Percentiles rank a stretch among this genome's conserved stretches.
Evolutionary conservation across 441 rosid species (phyloP).

Genomic region (Melastoma candidum): DNA sequence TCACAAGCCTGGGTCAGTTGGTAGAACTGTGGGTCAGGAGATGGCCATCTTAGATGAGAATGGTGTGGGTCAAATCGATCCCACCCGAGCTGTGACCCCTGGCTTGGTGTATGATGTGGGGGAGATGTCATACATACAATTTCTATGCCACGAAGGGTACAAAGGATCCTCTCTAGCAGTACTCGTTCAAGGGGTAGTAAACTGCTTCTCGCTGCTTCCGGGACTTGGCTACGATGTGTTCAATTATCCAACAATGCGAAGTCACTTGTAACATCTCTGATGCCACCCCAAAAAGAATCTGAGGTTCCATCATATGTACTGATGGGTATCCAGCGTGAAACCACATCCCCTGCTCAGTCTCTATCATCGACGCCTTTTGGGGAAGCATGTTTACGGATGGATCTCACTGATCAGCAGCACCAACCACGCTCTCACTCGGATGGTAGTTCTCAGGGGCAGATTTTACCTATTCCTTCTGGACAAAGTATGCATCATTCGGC

Average conservation of each 20-base stretch:
- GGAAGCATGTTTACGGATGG: constrained; percentile 74
- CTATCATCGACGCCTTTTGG: constrained; percentile 48
- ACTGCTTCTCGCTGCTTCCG: constrained; percentile 46
- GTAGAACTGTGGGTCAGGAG: constrained; percentile 74
- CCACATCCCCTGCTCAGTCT: constrained; percentile 25
- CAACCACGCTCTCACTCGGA: no score
- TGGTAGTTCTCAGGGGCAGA: no score
- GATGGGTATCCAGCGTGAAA: constrained; percentile 68
- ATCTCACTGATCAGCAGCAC: constrained; percentile 43
- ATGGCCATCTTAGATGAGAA: constrained; percentile 59
- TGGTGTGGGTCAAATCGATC: constrained; percentile 57
- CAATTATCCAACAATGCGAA: constrained; percentile 66
- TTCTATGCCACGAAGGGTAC: constrained; percentile 59
- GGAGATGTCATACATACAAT: constrained; percentile 46
- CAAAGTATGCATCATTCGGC: constrained; percentile 29
- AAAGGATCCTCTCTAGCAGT: constrained; percentile 31
- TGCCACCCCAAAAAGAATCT: constrained; percentile 75
- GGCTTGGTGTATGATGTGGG: constrained; percentile 49
- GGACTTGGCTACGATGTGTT: constrained; percentile 52
- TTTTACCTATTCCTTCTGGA: no score
- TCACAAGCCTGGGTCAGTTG: constrained; percentile 79
- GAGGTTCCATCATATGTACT: constrained; percentile 80
- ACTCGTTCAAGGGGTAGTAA: constrained; percentile 30
- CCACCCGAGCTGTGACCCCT: constrained; percentile 34
- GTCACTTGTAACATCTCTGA: constrained; percentile 60